These are phyloP conservation scores for Candida railenensis DNA, from an alignment of 805 yeast species.

Conservation along the genomic window DNA sequence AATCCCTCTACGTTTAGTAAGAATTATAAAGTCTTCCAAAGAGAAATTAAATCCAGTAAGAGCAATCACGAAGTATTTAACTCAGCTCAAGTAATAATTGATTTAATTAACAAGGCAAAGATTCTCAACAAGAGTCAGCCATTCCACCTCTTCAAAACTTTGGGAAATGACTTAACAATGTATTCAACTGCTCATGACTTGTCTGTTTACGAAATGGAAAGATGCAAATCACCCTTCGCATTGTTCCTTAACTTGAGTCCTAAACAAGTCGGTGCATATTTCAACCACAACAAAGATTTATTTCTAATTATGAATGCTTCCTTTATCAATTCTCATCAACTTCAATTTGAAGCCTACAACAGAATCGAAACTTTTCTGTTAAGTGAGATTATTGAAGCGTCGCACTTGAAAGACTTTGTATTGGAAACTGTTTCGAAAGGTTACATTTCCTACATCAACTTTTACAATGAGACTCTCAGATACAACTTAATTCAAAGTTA, in stretches of 20 bases:
- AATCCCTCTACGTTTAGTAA: conserved; percentile 12
- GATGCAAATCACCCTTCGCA: conserved; percentile 59
- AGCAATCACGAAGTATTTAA: not conserved
- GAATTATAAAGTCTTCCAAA: conserved; percentile 25
- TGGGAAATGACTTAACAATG: conserved; percentile 30
- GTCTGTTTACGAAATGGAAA: conserved; percentile 50
- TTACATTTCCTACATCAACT: conserved; percentile 20
- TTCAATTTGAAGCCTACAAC: conserved; percentile 17
- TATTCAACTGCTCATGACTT: conserved; percentile 73
- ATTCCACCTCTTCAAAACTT: conserved; percentile 74
- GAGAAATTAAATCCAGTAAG: conserved; percentile 12
- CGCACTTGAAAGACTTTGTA: conserved; percentile 20
- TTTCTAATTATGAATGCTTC: conserved; percentile 50
- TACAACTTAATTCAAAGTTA: conserved; percentile 19
- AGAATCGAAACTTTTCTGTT: conserved; percentile 15
- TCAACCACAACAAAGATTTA: conserved; percentile 30
- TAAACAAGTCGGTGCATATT: conserved; percentile 31
- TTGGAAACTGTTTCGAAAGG: conserved; percentile 20
- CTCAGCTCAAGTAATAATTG: conserved; percentile 41
- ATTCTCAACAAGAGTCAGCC: conserved; percentile 78
- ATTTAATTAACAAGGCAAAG: conserved; percentile 64
- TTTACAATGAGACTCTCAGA: conserved; percentile 19
- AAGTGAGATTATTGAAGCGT: conserved; percentile 20
- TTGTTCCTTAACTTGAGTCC: conserved; percentile 62
- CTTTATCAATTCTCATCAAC: conserved; percentile 28